Evolutionary conservation across 2,329 filamentous ascomycete genomes (phyloP), one percentile per base, ranked within the genome.

Genomic region (Gaeumannomyces sp.): DNA sequence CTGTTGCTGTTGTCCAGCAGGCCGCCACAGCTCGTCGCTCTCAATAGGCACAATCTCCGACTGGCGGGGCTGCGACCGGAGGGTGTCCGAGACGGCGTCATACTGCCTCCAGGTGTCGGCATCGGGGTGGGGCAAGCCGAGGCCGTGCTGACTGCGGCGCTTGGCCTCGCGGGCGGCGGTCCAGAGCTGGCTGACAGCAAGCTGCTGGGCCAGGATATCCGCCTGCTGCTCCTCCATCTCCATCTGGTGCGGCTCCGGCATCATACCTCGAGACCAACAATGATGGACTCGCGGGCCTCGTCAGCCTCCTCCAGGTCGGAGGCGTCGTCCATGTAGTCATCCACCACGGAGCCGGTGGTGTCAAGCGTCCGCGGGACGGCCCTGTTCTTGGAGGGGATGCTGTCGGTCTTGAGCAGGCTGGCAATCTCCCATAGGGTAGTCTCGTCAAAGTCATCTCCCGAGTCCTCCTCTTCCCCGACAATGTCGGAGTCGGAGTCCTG

Each of bases 371-470:
- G 70, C 14, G 79, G 80, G 25, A 85, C 72, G 11, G 86, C 72
- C 69, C 81, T 86, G 58, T 81, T 71, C 68, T 78, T 81, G 16
- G 83, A 82, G 4, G 83, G 83, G 5, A 86, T 73, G 61, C 80
- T 73, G 64, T 81, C 79, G 2, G 80, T 77, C 72, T 82, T 81
- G 14, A 88, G 76, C 57, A 88, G 76, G 66, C 77, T 85, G 65
- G 85, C 85, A 74, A 89, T 88, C 71, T 88, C 85, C 83, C 84
- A 87, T 31, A 88, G 75, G 0, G 84, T 88, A 13, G 76, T 81
- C 74, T 88, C 85, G 66, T 88, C 85, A 67, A 88, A 87, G 28
- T 79, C 81, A 62, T 84, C 83, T 53, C 81, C 82, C 60, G 77
- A 79, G 25, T 75, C 76, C 28, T 72, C 72, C 8, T 74, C 72